A percentile compares a stretch with the other conserved stretches of the same genome.
Evolutionary conservation across 305 asterid species (phyloP).

Genomic region (Rubia occidens): DNA sequence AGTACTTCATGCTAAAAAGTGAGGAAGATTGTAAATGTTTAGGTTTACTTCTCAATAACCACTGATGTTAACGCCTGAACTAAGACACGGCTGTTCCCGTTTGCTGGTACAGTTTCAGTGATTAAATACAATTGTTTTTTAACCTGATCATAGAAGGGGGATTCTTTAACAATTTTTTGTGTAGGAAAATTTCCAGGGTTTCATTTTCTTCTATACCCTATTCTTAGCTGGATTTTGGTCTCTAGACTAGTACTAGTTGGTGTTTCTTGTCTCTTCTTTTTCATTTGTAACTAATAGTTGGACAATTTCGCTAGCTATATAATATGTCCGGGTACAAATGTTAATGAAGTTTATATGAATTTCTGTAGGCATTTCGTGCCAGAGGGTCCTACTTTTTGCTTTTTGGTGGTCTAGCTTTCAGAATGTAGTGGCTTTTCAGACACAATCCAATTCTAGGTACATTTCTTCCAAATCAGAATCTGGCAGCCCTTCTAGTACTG

Average conservation of each 20-base stretch:
- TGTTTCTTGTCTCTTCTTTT: not conserved
- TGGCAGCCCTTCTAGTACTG: slow-evolving; percentile 61
- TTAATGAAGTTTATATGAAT: slow-evolving; percentile 15
- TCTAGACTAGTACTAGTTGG: not conserved
- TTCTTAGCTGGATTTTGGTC: not conserved
- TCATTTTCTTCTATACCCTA: not conserved
- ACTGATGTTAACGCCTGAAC: not conserved
- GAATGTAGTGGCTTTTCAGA: slow-evolving; percentile 38
- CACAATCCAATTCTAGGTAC: slow-evolving; percentile 27
- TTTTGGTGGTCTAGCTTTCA: slow-evolving; percentile 59
- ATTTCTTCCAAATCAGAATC: slow-evolving; percentile 40
- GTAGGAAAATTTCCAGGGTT: not conserved
- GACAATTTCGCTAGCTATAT: not conserved
- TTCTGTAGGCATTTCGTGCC: slow-evolving; percentile 58
- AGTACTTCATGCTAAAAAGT: not conserved
- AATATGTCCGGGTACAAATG: not conserved
- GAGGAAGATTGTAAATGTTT: not conserved
- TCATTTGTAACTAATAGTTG: not conserved
- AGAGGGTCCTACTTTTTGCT: slow-evolving; percentile 40
- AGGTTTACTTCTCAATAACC: not conserved
- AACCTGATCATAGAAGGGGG: not conserved
- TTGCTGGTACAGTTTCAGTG: not conserved
- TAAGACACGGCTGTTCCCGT: not conserved
- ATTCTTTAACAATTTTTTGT: not conserved
- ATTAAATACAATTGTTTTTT: not conserved